Evolutionary conservation across 176 grass and related monocot species (phyloP).

Genomic region (Olyra latifolia): DNA sequence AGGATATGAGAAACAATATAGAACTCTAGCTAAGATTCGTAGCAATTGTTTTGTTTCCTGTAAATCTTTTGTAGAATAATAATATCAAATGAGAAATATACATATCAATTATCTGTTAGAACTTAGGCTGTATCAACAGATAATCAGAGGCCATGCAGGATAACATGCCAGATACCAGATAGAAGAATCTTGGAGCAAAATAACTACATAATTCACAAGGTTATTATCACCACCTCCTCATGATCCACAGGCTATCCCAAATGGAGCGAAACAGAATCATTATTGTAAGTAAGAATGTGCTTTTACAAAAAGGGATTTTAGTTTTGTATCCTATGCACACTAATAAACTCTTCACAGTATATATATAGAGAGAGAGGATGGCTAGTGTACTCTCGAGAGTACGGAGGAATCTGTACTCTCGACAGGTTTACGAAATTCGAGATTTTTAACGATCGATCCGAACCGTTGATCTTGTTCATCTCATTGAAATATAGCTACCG

Average conservation of each 20-base stretch:
- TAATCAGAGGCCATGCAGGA: neutral
- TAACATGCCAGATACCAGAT: conserved; percentile 7
- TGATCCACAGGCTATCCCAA: neutral
- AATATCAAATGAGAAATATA: conserved; percentile 2
- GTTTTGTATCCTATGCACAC: neutral
- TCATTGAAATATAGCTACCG: too few relatives aligned
- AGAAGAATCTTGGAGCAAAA: conserved; percentile 22
- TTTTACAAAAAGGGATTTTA: conserved; percentile 12
- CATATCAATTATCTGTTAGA: conserved; percentile 3
- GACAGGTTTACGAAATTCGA: too few relatives aligned
- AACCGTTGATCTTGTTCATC: too few relatives aligned
- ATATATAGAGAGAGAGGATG: too few relatives aligned
- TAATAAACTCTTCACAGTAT: neutral
- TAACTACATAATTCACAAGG: conserved; percentile 16
- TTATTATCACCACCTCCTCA: neutral
- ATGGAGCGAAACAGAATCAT: neutral
- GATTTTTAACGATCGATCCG: too few relatives aligned
- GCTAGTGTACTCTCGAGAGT: too few relatives aligned
- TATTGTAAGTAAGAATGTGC: neutral
- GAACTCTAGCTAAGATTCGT: neutral
- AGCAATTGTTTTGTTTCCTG: neutral
- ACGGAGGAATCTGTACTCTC: too few relatives aligned
- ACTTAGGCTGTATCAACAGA: neutral
- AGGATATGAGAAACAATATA: neutral
- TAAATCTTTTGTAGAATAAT: neutral